Conservation (phyloP, 1,284 basidiomycete genomes). For the Hemileia vastatrix region DNA sequence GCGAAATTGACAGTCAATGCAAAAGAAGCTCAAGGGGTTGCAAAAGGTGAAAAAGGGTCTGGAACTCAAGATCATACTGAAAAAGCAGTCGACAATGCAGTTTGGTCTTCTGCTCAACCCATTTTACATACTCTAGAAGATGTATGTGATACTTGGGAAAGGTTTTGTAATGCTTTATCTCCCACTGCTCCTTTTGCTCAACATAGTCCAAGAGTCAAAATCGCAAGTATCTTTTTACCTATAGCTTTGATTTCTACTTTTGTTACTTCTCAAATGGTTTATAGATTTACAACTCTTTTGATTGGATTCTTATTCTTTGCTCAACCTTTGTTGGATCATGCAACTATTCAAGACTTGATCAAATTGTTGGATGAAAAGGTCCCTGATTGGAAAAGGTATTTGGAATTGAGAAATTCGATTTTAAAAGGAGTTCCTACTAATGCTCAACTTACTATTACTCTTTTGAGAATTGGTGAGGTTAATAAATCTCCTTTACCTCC, state of each 20-base stretch:
- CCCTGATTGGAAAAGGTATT: slow-evolving; percentile 50
- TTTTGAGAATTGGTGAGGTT: slow-evolving; percentile 51
- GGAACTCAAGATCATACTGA: not conserved
- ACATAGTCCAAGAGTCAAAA: slow-evolving; percentile 35
- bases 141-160: slow-evolving; percentile 45
- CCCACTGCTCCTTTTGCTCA: slow-evolving; percentile 47
- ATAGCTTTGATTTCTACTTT: slow-evolving; percentile 46
- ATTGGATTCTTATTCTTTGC: slow-evolving; percentile 52
- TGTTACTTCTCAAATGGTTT: slow-evolving; percentile 48
- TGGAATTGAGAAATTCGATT: slow-evolving; percentile 46
- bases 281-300: slow-evolving; percentile 47
- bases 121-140: slow-evolving; percentile 34
- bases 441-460: slow-evolving; percentile 52
- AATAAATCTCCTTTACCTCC: slow-evolving; percentile 49
- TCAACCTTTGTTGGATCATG: slow-evolving; percentile 49
- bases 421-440: slow-evolving; percentile 53
- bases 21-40: not conserved
- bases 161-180: slow-evolving; percentile 46
- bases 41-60: not conserved
- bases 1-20: not conserved
- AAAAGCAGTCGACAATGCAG: not conserved
- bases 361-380: slow-evolving; percentile 47
- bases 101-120: not conserved
- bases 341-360: no score
- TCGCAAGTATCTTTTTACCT: slow-evolving; percentile 43